These are phyloP conservation scores for Parietaria judaica DNA, from an alignment of 306 rosid genomes.

Conservation along the genomic window DNA sequence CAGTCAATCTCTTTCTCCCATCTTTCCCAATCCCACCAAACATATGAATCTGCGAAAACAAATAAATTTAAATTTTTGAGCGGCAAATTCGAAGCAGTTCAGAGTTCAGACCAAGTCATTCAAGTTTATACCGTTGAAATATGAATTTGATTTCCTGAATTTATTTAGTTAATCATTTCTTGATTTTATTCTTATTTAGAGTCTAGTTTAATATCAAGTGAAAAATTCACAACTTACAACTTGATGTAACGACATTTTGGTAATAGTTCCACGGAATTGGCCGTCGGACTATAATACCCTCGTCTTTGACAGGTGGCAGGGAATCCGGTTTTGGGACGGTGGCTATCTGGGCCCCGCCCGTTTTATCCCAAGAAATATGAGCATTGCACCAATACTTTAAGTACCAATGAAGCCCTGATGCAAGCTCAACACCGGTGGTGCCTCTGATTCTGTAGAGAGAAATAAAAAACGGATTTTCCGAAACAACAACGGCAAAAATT, in stretches of 20 bases:
- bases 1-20: constrained; percentile 98
- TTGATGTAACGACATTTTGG: constrained; percentile 95
- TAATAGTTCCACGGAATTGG: constrained; percentile 92
- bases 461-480: not conserved
- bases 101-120: too few species aligned
- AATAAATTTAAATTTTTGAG: too few species aligned
- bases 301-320: constrained; percentile 52
- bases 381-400: constrained; percentile 88
- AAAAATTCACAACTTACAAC: constrained; percentile 48
- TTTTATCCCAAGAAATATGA: constrained; percentile 90
- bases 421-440: constrained; percentile 82
- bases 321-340: constrained; percentile 79
- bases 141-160: too few species aligned
- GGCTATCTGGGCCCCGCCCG: constrained; percentile 75
- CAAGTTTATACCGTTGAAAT: too few species aligned
- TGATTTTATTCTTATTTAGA: too few species aligned
- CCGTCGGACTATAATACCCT: constrained; percentile 54
- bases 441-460: constrained; percentile 48
- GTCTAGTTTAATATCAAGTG: too few species aligned
- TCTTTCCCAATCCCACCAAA: constrained; percentile 99
- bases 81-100: too few species aligned
- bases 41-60: constrained; percentile 62
- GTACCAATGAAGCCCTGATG: constrained; percentile 90
- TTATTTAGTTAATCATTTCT: too few species aligned
- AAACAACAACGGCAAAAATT: constrained; percentile 1